Base-by-base conservation (phyloP, 2,329 filamentous ascomycete genomes). In the Alternaria panax region DNA sequence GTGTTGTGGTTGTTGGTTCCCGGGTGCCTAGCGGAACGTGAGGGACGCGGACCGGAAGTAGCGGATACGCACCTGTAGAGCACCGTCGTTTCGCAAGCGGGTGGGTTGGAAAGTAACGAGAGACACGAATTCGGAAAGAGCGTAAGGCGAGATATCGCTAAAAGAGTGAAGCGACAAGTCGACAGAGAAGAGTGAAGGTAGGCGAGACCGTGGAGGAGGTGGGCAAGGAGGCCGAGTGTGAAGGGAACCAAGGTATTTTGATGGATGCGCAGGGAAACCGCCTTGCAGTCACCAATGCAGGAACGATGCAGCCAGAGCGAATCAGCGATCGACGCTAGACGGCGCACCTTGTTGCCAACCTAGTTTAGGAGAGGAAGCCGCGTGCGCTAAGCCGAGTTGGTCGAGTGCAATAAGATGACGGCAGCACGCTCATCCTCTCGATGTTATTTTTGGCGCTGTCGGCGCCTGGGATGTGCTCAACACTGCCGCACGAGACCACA, bases 121-220 rank as follows among this genome's bases (percentile, higher is more conserved):
- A 60, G 69, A 63, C 63, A 65, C 63, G 51, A 55, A 54, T 57
- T 66, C 50, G 53, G 65, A 81, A 80, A 65, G 77, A 80, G 73
- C 66, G 79, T 52, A 73, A 77, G 65, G 80, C 46, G 84, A 77
- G 73, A 77, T 80, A 78, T 83, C 85, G 84, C 85, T 86, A 78
- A 88, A 87, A 80, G 86, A 88, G 83, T 88, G 86, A 87, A 88
- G 85, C 85, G 69, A 71, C 81, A 83, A 51, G 78, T 77, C 80
- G 65, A 73, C 73, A 70, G 68, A 62, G 67, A 67, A 71, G 59
- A 63, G 68, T 62, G 50, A 55, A 66, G 60, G 53, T 57, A 57
- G 64, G 57, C 61, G 62, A 54, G 67, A 67, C 61, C 50, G 63
- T 56, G 57, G 61, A 77, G 79, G 80, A 80, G 78, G 68, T 60